These are phyloP conservation scores for Knufia petricola DNA, from an alignment of 2,329 filamentous ascomycete genomes.

Conservation along the genomic window DNA sequence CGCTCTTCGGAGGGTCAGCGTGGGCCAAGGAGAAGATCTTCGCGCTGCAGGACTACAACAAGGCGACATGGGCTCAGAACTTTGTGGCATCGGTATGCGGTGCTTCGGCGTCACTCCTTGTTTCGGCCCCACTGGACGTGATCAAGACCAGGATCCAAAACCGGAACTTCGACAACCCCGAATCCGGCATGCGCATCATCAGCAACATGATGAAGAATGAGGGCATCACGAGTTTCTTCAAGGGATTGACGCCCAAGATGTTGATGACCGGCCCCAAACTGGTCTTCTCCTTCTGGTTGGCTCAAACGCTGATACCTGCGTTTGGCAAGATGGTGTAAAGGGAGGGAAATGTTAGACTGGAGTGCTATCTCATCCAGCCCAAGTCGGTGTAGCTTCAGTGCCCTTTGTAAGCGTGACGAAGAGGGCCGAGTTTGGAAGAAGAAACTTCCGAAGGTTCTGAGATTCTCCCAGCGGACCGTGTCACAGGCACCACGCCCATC, in stretches of 20 bases:
- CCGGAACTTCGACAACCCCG: conserved; percentile 95
- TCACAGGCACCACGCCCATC: too few relatives aligned
- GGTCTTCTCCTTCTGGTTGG: conserved; percentile 99
- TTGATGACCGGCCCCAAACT: conserved; percentile 99
- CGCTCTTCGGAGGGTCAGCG: conserved; percentile 92
- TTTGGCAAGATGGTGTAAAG: conserved; percentile 59
- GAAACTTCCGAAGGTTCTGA: too few relatives aligned
- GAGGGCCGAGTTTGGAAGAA: too few relatives aligned
- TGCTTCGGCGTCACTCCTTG: conserved; percentile 86
- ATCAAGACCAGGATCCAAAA: conserved; percentile 99
- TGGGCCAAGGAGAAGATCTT: conserved; percentile 97
- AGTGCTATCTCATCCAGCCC: too few relatives aligned
- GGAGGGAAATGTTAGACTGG: too few relatives aligned
- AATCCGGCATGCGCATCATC: conserved; percentile 85
- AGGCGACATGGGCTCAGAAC: conserved; percentile 88
- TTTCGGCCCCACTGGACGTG: conserved; percentile 92
- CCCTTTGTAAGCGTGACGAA: too few relatives aligned
- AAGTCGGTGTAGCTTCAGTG: too few relatives aligned
- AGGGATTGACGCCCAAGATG: conserved; percentile 92
- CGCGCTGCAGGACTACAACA: conserved; percentile 86
- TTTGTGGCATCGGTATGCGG: conserved; percentile 93
- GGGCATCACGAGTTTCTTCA: conserved; percentile 83
- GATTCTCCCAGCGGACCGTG: too few relatives aligned
- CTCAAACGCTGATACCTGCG: conserved; percentile 91
- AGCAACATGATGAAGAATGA: conserved; percentile 89